phyloP scores from a whole-genome alignment of 352 stramenopile species.

The Elongisporangium undulatum region DNA sequence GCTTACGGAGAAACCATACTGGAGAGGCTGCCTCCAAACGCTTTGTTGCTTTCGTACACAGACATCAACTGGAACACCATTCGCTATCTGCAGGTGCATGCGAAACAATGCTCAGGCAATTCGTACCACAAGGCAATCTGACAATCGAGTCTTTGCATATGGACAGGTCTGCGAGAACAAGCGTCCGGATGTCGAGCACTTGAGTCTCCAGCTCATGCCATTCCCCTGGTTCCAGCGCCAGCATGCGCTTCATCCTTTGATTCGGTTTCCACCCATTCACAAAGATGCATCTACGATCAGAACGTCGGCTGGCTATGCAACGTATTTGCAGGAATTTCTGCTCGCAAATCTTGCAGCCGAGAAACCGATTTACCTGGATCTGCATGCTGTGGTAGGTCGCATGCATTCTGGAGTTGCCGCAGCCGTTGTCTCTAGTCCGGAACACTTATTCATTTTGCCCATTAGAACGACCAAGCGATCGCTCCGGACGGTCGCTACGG shows the following conservation, averaged over 20 bases:
- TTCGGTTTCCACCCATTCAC: constrained; percentile 33
- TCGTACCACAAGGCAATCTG: neutral
- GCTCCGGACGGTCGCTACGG: constrained; percentile 28
- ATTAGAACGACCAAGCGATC: constrained; percentile 42
- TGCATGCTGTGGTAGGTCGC: constrained; percentile 46
- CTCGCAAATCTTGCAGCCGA: constrained; percentile 22
- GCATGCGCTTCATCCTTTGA: constrained; percentile 24
- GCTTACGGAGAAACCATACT: constrained; percentile 39
- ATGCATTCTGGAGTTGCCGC: neutral
- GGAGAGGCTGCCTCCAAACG: constrained; percentile 27
- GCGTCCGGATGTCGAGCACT: constrained; percentile 52
- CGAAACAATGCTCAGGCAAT: neutral
- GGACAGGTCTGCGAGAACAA: constrained; percentile 39
- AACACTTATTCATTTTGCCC: neutral
- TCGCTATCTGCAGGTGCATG: constrained; percentile 55
- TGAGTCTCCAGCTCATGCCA: constrained; percentile 80
- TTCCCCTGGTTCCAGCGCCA: constrained; percentile 76
- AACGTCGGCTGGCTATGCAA: constrained; percentile 31
- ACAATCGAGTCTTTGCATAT: neutral
- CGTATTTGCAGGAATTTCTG: constrained; percentile 39
- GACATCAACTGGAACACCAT: constrained; percentile 84
- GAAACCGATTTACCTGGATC: constrained; percentile 41
- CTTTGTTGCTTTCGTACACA: constrained; percentile 71
- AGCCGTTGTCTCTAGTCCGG: neutral
- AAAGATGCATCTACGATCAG: constrained; percentile 29